These are phyloP conservation scores for Populus tremula DNA, from an alignment of 345 rosid genomes.

Conservation along the genomic window DNA sequence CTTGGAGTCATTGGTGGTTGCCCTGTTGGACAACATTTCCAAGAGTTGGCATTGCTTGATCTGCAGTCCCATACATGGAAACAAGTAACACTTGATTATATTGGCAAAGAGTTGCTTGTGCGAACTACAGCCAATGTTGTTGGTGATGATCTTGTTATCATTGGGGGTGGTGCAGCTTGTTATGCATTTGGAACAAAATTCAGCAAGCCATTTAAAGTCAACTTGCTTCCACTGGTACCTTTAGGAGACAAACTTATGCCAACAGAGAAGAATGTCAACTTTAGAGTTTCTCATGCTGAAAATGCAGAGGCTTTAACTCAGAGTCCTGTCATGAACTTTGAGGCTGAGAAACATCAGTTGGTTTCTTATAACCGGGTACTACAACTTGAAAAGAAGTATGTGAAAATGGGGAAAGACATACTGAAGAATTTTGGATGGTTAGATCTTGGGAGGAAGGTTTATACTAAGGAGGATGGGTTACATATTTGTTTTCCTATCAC, in stretches of 20 bases:
- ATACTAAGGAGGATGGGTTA: conserved; percentile 44
- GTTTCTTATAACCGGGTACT: conserved; percentile 40
- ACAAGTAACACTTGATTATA: conserved; percentile 53
- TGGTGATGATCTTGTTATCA: conserved; percentile 63
- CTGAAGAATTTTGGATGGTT: conserved; percentile 87
- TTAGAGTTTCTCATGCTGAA: conserved; percentile 26
- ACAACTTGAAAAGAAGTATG: conserved; percentile 58
- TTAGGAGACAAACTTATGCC: conserved; percentile 15
- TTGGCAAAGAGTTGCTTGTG: conserved; percentile 66
- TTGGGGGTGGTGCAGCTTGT: conserved; percentile 97
- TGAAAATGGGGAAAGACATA: conserved; percentile 76
- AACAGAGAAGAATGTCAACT: conserved; percentile 18
- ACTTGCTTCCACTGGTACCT: conserved; percentile 46
- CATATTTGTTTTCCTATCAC: conserved; percentile 79
- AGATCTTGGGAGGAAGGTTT: conserved; percentile 72
- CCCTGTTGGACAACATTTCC: conserved; percentile 66
- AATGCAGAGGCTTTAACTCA: conserved; percentile 23
- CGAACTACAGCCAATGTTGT: conserved; percentile 68
- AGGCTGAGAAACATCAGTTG: conserved; percentile 22
- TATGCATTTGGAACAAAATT: conserved; percentile 96
- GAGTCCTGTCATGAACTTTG: conserved; percentile 17
- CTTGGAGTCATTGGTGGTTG: conserved; percentile 93
- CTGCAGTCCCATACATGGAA: conserved; percentile 53
- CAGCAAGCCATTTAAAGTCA: conserved; percentile 67
- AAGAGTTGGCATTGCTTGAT: conserved; percentile 71